Percentiles rank a stretch among this genome's conserved stretches.
These are phyloP conservation scores for Rhodotorula sp. DNA, from an alignment of 1,284 basidiomycete genomes.

Conservation along the genomic window DNA sequence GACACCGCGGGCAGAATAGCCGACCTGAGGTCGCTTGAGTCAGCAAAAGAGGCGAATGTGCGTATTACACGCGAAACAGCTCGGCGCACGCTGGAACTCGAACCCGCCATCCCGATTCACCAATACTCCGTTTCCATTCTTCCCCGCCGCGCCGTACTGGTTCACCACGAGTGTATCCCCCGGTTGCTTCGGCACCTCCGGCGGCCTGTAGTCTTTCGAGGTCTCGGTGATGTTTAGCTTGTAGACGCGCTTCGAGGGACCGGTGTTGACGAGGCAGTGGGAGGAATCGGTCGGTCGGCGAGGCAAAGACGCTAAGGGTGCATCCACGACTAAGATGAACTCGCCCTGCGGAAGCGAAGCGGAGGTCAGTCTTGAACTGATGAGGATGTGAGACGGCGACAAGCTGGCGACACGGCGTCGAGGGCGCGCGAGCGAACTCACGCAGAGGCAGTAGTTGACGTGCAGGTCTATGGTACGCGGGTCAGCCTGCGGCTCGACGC, in stretches of 20 bases:
- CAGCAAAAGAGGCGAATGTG: not conserved
- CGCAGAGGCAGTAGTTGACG: slow-evolving; percentile 34
- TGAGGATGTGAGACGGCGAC: not conserved
- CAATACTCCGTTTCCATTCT: slow-evolving; percentile 28
- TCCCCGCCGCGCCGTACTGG: slow-evolving; percentile 13
- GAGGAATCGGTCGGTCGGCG: slow-evolving; percentile 27
- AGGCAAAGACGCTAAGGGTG: slow-evolving; percentile 15
- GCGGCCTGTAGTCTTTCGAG: not conserved
- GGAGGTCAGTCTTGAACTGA: not conserved
- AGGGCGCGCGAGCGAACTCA: not conserved
- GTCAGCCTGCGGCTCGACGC: not conserved
- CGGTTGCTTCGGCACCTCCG: not conserved
- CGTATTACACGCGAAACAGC: not conserved
- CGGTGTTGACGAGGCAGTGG: slow-evolving; percentile 20
- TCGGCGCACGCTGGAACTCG: slow-evolving; percentile 35
- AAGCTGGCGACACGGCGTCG: not conserved
- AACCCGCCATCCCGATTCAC: slow-evolving; percentile 25
- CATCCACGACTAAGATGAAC: slow-evolving; percentile 31
- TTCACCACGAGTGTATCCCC: not conserved
- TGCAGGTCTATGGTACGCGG: not conserved
- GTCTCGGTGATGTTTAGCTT: slow-evolving; percentile 29
- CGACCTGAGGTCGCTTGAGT: slow-evolving; percentile 6
- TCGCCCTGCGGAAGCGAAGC: slow-evolving; percentile 17
- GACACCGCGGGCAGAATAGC: slow-evolving; percentile 34
- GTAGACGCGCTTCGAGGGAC: slow-evolving; percentile 18